A percentile compares a stretch with the other conserved stretches of the same genome.
phyloP scores from a whole-genome alignment of 257 asterid species.

The Nicotiana tabacum region DNA sequence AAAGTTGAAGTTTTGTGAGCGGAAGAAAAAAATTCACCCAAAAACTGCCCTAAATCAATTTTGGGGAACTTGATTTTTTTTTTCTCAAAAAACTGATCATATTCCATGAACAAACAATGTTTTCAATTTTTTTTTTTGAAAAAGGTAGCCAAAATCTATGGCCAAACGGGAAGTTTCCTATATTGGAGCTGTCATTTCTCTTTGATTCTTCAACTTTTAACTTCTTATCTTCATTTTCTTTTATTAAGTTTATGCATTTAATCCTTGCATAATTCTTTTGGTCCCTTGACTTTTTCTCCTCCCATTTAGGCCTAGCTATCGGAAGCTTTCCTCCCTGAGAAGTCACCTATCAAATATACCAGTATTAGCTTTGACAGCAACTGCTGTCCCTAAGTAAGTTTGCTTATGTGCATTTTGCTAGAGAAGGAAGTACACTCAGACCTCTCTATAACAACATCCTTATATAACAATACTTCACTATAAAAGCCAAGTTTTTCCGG shows the following conservation, averaged over 20 bases:
- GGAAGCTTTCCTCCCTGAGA: constrained; percentile 84
- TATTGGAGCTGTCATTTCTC: neutral
- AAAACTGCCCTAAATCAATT: too few relatives aligned
- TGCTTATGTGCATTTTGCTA: constrained; percentile 3
- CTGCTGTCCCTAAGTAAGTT: constrained; percentile 97
- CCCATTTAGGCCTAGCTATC: constrained; percentile 83
- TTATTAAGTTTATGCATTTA: constrained; percentile 7
- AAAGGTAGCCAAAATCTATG: too few relatives aligned
- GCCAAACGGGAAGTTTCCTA: neutral
- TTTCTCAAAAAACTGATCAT: too few relatives aligned
- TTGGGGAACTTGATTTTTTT: too few relatives aligned
- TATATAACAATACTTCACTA: too few relatives aligned
- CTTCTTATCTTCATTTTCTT: constrained; percentile 7
- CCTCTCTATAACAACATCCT: too few relatives aligned
- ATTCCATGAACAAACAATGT: too few relatives aligned
- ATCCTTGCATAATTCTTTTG: neutral
- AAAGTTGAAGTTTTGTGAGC: too few relatives aligned
- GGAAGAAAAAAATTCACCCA: too few relatives aligned
- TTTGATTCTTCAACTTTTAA: neutral
- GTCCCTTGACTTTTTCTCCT: neutral
- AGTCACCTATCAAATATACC: constrained; percentile 65
- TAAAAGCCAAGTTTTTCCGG: too few relatives aligned
- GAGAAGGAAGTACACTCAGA: neutral
- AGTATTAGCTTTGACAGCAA: constrained; percentile 92
- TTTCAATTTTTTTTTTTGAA: too few relatives aligned